Evolutionary conservation across 2,329 filamentous ascomycete species (phyloP), one percentile per base, ranked within the genome.

Genomic region (Fonsecaea multimorphosa): DNA sequence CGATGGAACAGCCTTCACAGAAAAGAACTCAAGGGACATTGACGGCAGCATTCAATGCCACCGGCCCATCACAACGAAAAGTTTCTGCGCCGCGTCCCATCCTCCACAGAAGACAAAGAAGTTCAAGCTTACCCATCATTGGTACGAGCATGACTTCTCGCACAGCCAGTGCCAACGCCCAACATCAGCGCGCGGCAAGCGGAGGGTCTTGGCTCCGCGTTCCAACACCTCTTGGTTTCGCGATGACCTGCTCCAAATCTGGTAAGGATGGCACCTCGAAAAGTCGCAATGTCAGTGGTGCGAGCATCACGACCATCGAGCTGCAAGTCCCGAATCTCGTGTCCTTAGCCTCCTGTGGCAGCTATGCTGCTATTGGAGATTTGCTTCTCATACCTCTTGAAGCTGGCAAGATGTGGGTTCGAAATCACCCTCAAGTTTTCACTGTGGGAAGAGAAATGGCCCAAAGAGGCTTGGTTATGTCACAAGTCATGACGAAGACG

Each of bases 351-450:
- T 34, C 60, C 36, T 53, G 59, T 14, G 29, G 52, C 27, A 34
- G 52, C 16, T 60, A 38, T 53, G 51, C 31, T 49, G 58, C 59
- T 16, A 7, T 67, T 22, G 46, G 55, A 7, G 68, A 69, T 24
- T 44, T 69, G 55, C 36, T 68, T 4, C 36, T 70, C 24, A 66
- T 64, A 16, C 63, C 65, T 3, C 58, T 70, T 51, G 58, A 67
- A 49, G 69, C 68, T 12, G 54, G 40, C n/a, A 64, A 57, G 63
- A 68, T 68, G 60, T 71, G 67, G 66, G 59, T 70, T n/a, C 51
- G 58, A 8, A 70, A 67, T 5, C 65, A 69, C 60, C 68, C 70
- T 19, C 61, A 63, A n/a, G 46, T 69, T 7, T 31, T 66, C 8
- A 59, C 57, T 9, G 8, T 66, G 4, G 64, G 61, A 9, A 64